Evolutionary conservation across 768 basidiomycete genomes (phyloP), one percentile per base, ranked within the genome.

Genomic region (Boletus reticuloceps): DNA sequence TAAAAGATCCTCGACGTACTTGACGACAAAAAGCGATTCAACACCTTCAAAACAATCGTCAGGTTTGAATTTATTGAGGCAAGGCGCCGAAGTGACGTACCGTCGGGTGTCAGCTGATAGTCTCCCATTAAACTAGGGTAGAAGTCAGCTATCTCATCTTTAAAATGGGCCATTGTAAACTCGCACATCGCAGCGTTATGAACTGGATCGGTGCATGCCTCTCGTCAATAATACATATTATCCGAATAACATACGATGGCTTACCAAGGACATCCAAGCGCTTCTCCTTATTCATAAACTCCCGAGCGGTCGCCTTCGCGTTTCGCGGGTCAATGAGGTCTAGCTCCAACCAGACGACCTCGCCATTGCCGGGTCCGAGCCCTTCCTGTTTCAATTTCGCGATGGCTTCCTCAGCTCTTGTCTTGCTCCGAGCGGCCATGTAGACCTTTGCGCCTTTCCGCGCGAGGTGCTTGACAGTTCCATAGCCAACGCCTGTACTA

Each of bases 381-480:
- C 79, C 82, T 40, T 79, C 79, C 4, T 55, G 55, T 37, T 77
- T 65, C 38, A 87, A 68, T 31, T 70, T 64, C 25, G 69, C 71
- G n/a, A 85, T 79, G 3, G 83, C 83, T 8, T 64, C 77, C 20
- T 65, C 72, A 9, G 79, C 83, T 45, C 70, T 75, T 16, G 60
- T 59, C 57, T 79, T 77, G 57, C 72, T 76, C 17, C 84, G 76
- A 8, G 81, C 78, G 0, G 76, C 81, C 57, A 86, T 74, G 58
- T 85, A 85, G 7, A 85, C 80, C 59, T 81, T 85, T 6, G 83
- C 83, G 16, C 84, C 82, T 9, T 69, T 73, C 8, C 74, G 72
- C 0, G 77, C 81, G 19, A 87, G 77, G 57, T 78, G 76, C 49
- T 75, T 73, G 19, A 82, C 75, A 0, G 80, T 84, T 0, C 74